phyloP scores from a whole-genome alignment of 2,329 filamentous ascomycete genomes.

The Ustilaginoidea virens region DNA sequence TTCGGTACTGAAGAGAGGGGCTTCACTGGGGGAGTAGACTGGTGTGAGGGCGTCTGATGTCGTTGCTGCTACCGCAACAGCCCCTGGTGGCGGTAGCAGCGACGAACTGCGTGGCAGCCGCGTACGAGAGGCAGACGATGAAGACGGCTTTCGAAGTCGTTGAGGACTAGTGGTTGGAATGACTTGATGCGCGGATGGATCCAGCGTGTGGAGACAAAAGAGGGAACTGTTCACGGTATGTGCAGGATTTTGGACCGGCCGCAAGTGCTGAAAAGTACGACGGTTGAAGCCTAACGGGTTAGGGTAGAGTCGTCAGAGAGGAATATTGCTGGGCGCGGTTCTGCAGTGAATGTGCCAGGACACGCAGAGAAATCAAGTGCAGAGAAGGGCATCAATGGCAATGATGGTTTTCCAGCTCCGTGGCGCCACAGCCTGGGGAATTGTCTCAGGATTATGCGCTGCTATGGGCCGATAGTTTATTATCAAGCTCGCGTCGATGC shows the following conservation, averaged over 20 bases:
- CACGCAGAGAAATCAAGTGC: too few species aligned
- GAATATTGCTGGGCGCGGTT: constrained; percentile 1
- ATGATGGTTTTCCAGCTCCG: too few species aligned
- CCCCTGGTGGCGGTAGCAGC: constrained; percentile 23
- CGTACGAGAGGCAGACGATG: constrained; percentile 14
- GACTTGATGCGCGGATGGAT: constrained; percentile 2
- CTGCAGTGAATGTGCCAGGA: too few species aligned
- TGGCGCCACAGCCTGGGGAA: too few species aligned
- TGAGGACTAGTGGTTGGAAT: constrained; percentile 4
- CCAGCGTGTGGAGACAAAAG: background rate
- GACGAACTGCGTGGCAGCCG: constrained; percentile 27
- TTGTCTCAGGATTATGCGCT: too few species aligned
- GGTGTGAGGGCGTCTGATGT: constrained; percentile 4
- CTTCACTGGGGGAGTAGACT: constrained; percentile 2
- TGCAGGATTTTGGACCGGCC: too few species aligned
- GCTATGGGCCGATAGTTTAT: too few species aligned
- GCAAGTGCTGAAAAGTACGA: background rate
- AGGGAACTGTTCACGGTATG: too few species aligned
- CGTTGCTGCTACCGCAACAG: constrained; percentile 6
- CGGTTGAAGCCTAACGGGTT: background rate
- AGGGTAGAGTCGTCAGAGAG: background rate
- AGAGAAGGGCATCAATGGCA: too few species aligned
- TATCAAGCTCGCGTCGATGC: too few species aligned
- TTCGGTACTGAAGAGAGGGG: constrained; percentile 1
- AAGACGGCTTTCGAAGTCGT: constrained; percentile 11